Evolutionary conservation across 306 rosid genomes (phyloP), one percentile per base, ranked within the genome.

Genomic region (Sophora flavescens): DNA sequence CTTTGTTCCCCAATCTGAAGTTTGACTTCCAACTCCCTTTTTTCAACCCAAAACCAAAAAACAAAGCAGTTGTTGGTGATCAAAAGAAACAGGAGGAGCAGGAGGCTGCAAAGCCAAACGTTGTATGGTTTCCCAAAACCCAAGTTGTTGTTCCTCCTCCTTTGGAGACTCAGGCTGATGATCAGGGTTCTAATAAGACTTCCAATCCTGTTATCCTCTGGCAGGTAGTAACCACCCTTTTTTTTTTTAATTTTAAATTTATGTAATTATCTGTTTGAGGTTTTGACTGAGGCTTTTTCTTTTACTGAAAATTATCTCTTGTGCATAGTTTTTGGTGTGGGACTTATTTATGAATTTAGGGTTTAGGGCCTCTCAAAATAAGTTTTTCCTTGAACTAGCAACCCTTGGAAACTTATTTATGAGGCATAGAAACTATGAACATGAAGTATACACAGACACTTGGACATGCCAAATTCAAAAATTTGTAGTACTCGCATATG

Each of bases 171-270:
- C 91, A 95, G 22, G 64, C 68, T 47, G 91, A 92, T 3, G 75
- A 58, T 35, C 87, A 88, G 1, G 81, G 68, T 41, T 74, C 92
- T 4, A 13, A 63, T 17, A 90, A 80, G 83, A 88, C 97, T 78
- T 84, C 97, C 68, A 87, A 90, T 79, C 97, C 99, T 14, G 10
- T 85, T n/a, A 65, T 92, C 2, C 53, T 89, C 38, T 95, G 93
- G 91, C 99, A 95, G 99, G 98, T 88, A 82, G 42, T 36, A 35
- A 30, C 7, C 39, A 3, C 9, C 8, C 4, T 38, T 4, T 15
- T 15, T n/a, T 16, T 6, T 42, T 36, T 33, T 8, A 1, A 8
- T 3, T 18, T 36, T 33, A 5, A 1, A 8, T 3, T 18, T 14
- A 16, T 41, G 47, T 41, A 8, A 8, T 1, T 8, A 41, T 0